Evolutionary conservation across 768 basidiomycete genomes (phyloP), one percentile per base, ranked within the genome.

Genomic region (Asterophora lycoperdoides): DNA sequence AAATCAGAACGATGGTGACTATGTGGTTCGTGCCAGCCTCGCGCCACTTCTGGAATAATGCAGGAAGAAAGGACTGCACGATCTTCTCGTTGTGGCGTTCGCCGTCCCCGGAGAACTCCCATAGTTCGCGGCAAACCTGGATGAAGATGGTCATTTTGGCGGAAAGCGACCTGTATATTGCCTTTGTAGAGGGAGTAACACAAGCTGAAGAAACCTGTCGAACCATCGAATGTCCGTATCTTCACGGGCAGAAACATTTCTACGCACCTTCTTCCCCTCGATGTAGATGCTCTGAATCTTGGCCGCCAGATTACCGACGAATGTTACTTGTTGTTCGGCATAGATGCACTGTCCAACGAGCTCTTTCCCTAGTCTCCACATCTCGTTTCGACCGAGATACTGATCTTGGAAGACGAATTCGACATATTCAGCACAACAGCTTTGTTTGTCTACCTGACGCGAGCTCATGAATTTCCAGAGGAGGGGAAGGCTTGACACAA

Each of bases 11-110:
- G 56, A 99, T 89, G 14, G 93, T 93, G 47, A 95, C 88, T 7
- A 86, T 89, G 60, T 99, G 96, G 44, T 93, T 94, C 20, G 95
- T 90, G 30, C 84, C 82, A 4, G 84, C 77, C 48, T 87, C 83
- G 38, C 78, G 73, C 93, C 93, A 98, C 53, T 83, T 86, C 9
- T 77, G 65, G 58, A 97, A 93, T 3, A 98, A 77, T 11, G 87
- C 79, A 1, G 95, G 93, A 7, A 99, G 80, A 70, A 97, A 97
- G 3, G 93, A 91, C 63, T 97, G 93, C 2, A 95, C 87, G n/a
- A 95, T 89, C 70, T 98, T 98, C 64, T 98, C 96, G 62, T 91
- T 87, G 67, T 87, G 93, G 5, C 94, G 81, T 64, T 96, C 93
- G 18, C 96, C 96, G 53, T 98, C 96, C 30, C 90, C 93, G 18